Evolutionary conservation across 2,329 filamentous ascomycete genomes (phyloP), one percentile per base, ranked within the genome.

Genomic region (Chalaropsis thielavioides): DNA sequence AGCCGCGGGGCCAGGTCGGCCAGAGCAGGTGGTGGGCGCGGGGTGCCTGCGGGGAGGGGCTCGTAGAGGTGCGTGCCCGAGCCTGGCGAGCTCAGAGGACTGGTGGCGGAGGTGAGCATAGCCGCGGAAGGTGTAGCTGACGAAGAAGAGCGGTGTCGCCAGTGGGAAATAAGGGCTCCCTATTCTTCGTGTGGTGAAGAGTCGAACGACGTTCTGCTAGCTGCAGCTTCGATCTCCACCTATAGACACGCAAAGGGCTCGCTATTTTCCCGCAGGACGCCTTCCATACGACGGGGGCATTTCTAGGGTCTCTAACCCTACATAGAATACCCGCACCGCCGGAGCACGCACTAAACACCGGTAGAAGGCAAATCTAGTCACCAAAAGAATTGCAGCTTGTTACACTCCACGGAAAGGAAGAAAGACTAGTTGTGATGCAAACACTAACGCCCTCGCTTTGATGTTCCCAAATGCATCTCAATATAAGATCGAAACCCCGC

Each of bases 1-100:
- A 86, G 76, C 0, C 75, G 68, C 0, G 68, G 68, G 2, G 69
- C 35, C 13, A 69, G 60, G 40, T 15, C 8, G 2, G 4, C 13
- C 4, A n/a, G 27, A 15, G 51, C 3, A 31, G 17, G 24, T 2
- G 24, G 51, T 7, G 22, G 15, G 8, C 15, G 27, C 15, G 11
- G 11, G 13, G 8, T 2, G 51, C 0, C 2, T 17, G 17, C 17
- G 46, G 10, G 19, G 7, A 2, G 46, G 11, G n/a, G 46, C 4
- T 6, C 10, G 19, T 49, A 24, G 46, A 35, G 31, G 31, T 35
- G 31, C 31, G 31, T 3, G 31, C 31, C 10, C 6, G 46, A 19
- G 43, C 3, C 19, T 19, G 43, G 19, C 2, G 41, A n/a, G 7
- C 41, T 44, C 19, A n/a, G n/a, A n/a, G 43, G 17, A 46, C 43